Base-by-base conservation (phyloP, 345 rosid species). In the Boechera stricta region DNA sequence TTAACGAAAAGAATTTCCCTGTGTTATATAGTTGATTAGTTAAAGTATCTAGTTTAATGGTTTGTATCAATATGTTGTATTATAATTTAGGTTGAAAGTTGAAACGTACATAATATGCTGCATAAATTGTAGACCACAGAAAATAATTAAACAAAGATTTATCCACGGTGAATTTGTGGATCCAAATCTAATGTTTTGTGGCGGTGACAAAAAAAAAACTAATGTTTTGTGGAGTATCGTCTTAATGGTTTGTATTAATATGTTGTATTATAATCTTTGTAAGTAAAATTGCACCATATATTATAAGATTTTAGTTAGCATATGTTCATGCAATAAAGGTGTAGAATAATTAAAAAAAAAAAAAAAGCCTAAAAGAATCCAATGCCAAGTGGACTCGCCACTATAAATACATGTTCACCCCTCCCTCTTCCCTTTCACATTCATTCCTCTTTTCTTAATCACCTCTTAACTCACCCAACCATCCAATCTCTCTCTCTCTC, bases 381-480 rank as follows among this genome's bases (percentile, higher is more conserved):
- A 58, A 72, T 58, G 77, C 41, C 56, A 49, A 78, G 73, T 58
- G 68, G 69, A 65, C 49, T 72, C 62, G 6, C 56, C 68, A 29
- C 64, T 78, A 78, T 78, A 78, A 65, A 78, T 72, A 78, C 33
- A 58, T 49, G 39, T 41, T 66, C 77, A 72, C n/a, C 47, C 11
- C 49, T 49, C n/a, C 67, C 68, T 39, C 69, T 72, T 65, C 56
- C 13, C 63, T 49, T 58, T 78, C 81, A 77, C 77, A 78, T 39
- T 58, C 77, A 72, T 58, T 54, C 67, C 13, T 53, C 57, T 10
- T 62, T 13, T 45, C 63, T 59, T 59, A 12, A n/a, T 58, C 5
- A 66, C 73, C 59, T 59, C 48, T 54, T 45, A 52, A 52, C 60
- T 59, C 29, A 8, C 48, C 6, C 6, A 36, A 53, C 5, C 16